Conservation (phyloP, 1,139 yeast species). For the Kodamaea ohmeri region DNA sequence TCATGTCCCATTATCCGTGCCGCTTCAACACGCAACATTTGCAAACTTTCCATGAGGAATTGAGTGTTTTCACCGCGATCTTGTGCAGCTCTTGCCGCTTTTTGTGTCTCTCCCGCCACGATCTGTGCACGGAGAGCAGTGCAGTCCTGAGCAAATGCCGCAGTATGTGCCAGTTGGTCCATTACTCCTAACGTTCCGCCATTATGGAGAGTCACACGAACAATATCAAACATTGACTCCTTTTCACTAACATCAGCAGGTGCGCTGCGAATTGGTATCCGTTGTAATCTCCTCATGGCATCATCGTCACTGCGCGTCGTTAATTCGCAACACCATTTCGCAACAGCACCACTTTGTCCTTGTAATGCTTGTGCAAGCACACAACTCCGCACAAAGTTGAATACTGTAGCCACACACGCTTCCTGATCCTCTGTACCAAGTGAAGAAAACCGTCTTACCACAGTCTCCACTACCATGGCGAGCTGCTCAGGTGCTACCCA, state of each 20-base stretch:
- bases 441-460: background rate
- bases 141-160: conserved; percentile 47
- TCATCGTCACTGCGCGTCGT: background rate
- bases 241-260: too few relatives aligned
- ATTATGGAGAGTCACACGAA: background rate
- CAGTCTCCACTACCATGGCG: background rate
- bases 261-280: background rate
- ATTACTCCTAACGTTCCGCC: conserved; percentile 1
- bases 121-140: conserved; percentile 44
- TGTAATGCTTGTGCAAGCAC: background rate
- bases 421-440: background rate
- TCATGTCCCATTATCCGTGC: conserved; percentile 31
- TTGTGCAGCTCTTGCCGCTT: conserved; percentile 51
- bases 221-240: background rate
- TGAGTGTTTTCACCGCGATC: conserved; percentile 61
- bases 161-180: conserved; percentile 24
- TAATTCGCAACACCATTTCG: conserved; percentile 2
- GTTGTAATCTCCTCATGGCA: background rate
- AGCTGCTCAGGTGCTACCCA: background rate
- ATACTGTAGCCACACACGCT: background rate
- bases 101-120: conserved; percentile 46
- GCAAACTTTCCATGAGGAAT: conserved; percentile 49
- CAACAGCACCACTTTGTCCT: background rate
- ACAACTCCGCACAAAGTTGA: conserved; percentile 5
- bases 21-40: conserved; percentile 43